phyloP scores from a whole-genome alignment of 2,329 filamentous ascomycete genomes.

The Lasiodiplodia sp. region DNA sequence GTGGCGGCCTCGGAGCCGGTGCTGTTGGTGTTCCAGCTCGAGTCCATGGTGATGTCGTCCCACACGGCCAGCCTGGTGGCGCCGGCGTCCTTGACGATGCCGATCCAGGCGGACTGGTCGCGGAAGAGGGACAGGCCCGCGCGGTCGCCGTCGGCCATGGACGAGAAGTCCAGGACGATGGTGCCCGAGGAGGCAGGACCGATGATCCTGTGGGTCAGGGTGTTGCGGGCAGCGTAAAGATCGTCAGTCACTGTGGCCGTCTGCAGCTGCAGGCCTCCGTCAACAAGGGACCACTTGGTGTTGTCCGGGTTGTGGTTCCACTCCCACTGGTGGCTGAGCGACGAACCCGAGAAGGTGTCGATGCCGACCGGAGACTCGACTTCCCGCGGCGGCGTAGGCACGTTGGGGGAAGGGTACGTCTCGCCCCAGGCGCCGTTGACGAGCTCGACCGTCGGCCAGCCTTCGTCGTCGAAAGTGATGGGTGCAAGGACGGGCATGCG shows the following conservation, averaged over 20 bases:
- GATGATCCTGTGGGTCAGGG: constrained; percentile 51
- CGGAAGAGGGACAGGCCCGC: constrained; percentile 62
- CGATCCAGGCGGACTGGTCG: constrained; percentile 62
- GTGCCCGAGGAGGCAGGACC: constrained; percentile 56
- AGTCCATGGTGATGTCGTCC: constrained; percentile 51
- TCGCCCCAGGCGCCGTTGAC: constrained; percentile 58
- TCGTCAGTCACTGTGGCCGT: constrained; percentile 62
- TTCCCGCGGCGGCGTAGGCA: constrained; percentile 35
- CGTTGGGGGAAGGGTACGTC: constrained; percentile 50
- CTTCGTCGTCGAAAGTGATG: constrained; percentile 60
- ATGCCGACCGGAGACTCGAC: constrained; percentile 43
- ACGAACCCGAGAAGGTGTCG: constrained; percentile 55
- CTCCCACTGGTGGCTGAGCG: constrained; percentile 60
- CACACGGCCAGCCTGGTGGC: constrained; percentile 46
- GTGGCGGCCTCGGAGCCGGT: constrained; percentile 41
- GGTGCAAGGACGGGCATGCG: constrained; percentile 66
- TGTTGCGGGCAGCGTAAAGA: constrained; percentile 53
- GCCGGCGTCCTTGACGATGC: constrained; percentile 52
- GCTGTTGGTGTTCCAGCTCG: constrained; percentile 42
- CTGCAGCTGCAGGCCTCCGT: constrained; percentile 52
- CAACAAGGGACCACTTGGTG: constrained; percentile 53
- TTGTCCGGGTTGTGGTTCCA: constrained; percentile 70
- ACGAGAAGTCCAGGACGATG: constrained; percentile 57
- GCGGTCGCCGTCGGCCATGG: constrained; percentile 61
- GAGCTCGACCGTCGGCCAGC: constrained; percentile 57